Base-by-base conservation (phyloP, 441 rosid genomes). In the Erysimum cheiri region DNA sequence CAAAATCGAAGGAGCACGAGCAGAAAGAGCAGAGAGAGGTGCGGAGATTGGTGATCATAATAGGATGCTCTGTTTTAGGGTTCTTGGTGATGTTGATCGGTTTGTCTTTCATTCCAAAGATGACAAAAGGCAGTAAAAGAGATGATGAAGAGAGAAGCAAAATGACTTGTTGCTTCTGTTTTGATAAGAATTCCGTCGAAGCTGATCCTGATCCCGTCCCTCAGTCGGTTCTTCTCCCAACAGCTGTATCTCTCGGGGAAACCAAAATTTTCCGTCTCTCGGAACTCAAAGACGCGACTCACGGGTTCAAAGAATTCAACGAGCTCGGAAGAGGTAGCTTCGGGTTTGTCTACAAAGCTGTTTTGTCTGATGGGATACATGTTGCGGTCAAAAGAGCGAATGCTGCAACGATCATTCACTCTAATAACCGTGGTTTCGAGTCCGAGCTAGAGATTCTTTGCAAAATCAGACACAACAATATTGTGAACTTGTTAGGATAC, bases 321-420 rank as follows among this genome's bases (percentile, higher is more conserved):
- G 88, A 82, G 64, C 80, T 87, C 0, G 92, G 91, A 5, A 77
- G 86, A 62, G 92, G 92, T 39, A 87, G 92, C 44, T 89, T 84
- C 1, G 96, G 92, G 35, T 80, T 84, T 76, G 96, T 89, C 12
- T 87, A 85, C 72, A 87, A 82, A 67, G 92, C 88, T 48, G 80
- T 85, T 12, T 69, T 86, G n/a, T 80, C 85, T 36, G 80, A 81
- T 60, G 94, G 94, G 37, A 64, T 78, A 28, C 84, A 71, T 69
- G 80, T 88, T 1, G 94, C 91, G 2, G 83, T 86, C 64, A 88
- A 88, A 70, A 84, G 85, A 72, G 88, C 88, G 10, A 83, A 85
- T 7, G 87, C 88, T 53, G 89, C 87, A 44, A 81, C 85, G n/a
- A 82, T 80, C 40, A 82, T 82, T 13, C 88, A 85, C 41, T 73